Evolutionary conservation across 495 filamentous ascomycete species (phyloP).

Genomic region (Talaromyces liani): DNA sequence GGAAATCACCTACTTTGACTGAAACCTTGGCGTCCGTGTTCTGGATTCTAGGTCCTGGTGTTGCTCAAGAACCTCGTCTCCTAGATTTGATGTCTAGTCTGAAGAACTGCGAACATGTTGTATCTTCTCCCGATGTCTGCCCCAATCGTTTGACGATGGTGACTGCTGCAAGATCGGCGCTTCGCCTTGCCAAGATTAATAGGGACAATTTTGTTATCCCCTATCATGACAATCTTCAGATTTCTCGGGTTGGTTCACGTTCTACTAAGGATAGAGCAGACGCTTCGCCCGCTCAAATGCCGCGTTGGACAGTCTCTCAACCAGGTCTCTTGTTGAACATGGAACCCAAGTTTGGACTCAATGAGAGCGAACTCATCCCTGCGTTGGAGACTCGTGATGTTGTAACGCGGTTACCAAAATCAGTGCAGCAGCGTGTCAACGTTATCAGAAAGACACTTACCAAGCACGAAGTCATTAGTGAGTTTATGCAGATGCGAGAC

Average conservation of each 20-base stretch:
- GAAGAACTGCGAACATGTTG: conserved; percentile 57
- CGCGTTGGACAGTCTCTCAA: conserved; percentile 17
- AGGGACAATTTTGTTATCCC: conserved; percentile 59
- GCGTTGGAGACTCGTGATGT: conserved; percentile 44
- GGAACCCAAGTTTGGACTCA: conserved; percentile 53
- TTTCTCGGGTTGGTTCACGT: conserved; percentile 23
- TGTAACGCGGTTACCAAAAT: conserved; percentile 27
- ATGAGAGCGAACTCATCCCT: conserved; percentile 38
- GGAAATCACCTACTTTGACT: conserved; percentile 58
- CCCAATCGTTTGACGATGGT: conserved; percentile 65
- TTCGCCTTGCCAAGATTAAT: conserved; percentile 64
- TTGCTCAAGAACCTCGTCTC: conserved; percentile 54
- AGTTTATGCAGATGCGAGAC: conserved; percentile 32
- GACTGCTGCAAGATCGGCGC: conserved; percentile 51
- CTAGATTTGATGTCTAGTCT: conserved; percentile 59
- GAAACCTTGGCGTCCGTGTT: conserved; percentile 58
- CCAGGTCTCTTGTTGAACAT: conserved; percentile 54
- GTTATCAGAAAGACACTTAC: conserved; percentile 20
- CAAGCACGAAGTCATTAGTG: conserved; percentile 18
- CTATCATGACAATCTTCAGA: conserved; percentile 44
- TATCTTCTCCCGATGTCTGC: conserved; percentile 63
- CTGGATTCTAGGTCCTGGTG: conserved; percentile 70
- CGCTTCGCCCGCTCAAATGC: conserved; percentile 18
- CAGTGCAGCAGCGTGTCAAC: conserved; percentile 34
- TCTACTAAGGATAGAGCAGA: not conserved